Base-by-base conservation (phyloP, 257 asterid genomes). In the Gentiana dahurica region DNA sequence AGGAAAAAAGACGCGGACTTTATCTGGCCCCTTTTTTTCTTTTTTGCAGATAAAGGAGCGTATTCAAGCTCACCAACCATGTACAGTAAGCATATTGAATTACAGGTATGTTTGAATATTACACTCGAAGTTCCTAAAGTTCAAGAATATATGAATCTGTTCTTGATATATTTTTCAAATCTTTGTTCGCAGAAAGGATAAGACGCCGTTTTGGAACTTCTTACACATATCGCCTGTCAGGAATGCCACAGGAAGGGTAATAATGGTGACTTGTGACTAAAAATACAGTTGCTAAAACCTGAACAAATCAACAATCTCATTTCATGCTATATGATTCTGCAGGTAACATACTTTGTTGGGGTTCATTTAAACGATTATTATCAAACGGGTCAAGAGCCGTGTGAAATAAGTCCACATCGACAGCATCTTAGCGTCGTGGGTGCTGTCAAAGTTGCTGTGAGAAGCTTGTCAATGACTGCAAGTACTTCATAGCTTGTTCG, bases 171-270 rank as follows among this genome's bases (percentile, higher is more conserved):
- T 32, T 49, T 58, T 39, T 61, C 7, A 4, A 6, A 48, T 13
- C 7, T 55, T 64, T 54, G 34, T 67, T 57, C 41, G 49, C 84
- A 78, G 84, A 55, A 78, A 78, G 59, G 84, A 87, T 60, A 52
- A 73, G 66, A 76, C 80, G 53, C 33, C 93, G 34, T 87, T 91
- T 79, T 83, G 96, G 94, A 91, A 87, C 77, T 82, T 79, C 52
- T 95, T 91, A 70, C 98, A 83, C 74, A 85, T 91, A 60, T 83
- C 98, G 61, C 96, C 98, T 2, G 81, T 91, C 51, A 80, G 95
- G 53, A 78, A 74, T 59, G 95, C 96, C 65, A 77, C 88, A 36
- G 96, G 96, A 54, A 88, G 83, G 96, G 98, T 91, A 79, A 65
- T 67, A 62, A 35, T 36, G 61, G 58, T 51, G 9, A 11, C 13